phyloP scores from a whole-genome alignment of 371 early-diverging fungal species.

The Lichtheimia hyalospora region DNA sequence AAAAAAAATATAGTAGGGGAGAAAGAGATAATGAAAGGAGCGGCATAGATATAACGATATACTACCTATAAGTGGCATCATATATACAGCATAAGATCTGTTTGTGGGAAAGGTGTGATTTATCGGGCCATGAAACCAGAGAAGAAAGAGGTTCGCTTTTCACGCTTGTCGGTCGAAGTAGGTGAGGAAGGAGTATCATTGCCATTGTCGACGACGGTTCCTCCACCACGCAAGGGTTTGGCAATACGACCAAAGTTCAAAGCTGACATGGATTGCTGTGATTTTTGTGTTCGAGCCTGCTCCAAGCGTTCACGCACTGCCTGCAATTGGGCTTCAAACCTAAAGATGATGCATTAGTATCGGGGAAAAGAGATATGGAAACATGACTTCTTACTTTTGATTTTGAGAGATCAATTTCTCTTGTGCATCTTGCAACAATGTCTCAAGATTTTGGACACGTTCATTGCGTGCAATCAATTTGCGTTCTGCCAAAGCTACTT shows the following conservation, averaged over 20 bases:
- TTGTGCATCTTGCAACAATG: slow-evolving; percentile 73
- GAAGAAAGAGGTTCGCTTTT: slow-evolving; percentile 41
- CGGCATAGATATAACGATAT: no score
- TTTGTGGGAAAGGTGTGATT: background rate
- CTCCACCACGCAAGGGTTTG: slow-evolving; percentile 92
- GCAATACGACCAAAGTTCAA: slow-evolving; percentile 87
- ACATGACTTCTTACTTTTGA: slow-evolving; percentile 61
- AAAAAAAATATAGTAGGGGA: no score
- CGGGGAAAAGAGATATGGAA: no score
- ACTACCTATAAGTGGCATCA: no score
- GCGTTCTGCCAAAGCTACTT: slow-evolving; percentile 83
- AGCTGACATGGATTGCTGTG: slow-evolving; percentile 59
- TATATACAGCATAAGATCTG: no score
- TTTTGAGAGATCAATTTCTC: slow-evolving; percentile 75
- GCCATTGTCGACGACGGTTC: slow-evolving; percentile 29
- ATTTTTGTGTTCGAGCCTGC: slow-evolving; percentile 67
- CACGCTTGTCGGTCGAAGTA: slow-evolving; percentile 32
- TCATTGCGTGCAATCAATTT: slow-evolving; percentile 89
- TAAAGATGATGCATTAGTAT: slow-evolving; percentile 6
- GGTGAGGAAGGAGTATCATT: slow-evolving; percentile 13
- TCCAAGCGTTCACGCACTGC: slow-evolving; percentile 79
- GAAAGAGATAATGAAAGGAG: no score
- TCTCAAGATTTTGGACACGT: slow-evolving; percentile 86
- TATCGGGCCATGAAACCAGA: slow-evolving; percentile 35
- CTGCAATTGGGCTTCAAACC: slow-evolving; percentile 81